A percentile compares a stretch with the other conserved stretches of the same genome.
phyloP scores from a whole-genome alignment of 2,329 filamentous ascomycete genomes.

The Penicillium italicum region DNA sequence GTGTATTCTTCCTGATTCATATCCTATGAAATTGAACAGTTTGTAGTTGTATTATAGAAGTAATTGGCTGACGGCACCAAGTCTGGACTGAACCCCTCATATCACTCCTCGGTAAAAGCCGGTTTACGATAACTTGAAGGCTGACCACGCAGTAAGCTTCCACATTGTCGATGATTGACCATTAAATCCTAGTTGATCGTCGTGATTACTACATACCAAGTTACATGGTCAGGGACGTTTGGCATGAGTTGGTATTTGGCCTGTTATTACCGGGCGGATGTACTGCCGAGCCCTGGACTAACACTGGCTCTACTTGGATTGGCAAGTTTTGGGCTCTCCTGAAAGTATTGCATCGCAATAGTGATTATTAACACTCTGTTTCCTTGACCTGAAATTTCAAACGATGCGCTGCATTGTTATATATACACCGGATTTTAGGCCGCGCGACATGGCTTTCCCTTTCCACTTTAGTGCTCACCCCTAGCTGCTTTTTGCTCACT shows the following conservation, averaged over 20 bases:
- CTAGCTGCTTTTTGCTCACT: too few relatives aligned
- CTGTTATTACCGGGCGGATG: not conserved
- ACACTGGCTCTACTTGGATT: not conserved
- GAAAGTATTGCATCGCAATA: too few relatives aligned
- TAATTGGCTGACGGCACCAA: not conserved
- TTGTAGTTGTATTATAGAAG: not conserved
- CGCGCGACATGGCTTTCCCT: too few relatives aligned
- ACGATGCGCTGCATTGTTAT: not conserved
- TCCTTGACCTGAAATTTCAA: not conserved
- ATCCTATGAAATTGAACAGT: too few relatives aligned
- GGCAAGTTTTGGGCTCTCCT: too few relatives aligned
- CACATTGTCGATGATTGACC: not conserved
- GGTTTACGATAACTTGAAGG: not conserved
- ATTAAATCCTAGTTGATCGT: not conserved
- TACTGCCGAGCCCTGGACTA: too few relatives aligned
- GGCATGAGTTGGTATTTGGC: not conserved
- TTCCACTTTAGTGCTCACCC: too few relatives aligned
- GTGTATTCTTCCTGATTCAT: not conserved
- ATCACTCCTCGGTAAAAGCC: not conserved
- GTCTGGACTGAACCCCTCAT: too few relatives aligned
- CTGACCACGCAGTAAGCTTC: not conserved
- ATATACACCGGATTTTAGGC: too few relatives aligned
- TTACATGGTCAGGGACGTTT: not conserved
- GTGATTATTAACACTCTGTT: not conserved
- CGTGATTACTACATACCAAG: not conserved